Evolutionary conservation across 164 flowering plant species (phyloP).

Genomic region (Vitis labrusca): DNA sequence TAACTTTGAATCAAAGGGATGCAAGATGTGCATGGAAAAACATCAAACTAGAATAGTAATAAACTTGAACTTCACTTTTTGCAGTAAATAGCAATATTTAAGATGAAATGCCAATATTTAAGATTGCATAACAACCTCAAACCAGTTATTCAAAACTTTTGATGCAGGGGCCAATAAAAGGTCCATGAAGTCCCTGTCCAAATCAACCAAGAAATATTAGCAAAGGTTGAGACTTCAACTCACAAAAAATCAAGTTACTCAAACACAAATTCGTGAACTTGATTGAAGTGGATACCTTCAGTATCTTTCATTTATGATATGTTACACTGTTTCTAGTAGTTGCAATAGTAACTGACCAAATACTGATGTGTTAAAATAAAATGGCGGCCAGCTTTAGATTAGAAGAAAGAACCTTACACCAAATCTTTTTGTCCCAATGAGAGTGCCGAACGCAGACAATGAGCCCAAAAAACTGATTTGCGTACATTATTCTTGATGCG

Average conservation of each 20-base stretch:
- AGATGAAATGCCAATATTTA: background rate
- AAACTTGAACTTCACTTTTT: background rate
- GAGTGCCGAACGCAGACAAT: slow-evolving; percentile 48
- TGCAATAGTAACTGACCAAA: background rate
- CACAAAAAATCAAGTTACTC: background rate
- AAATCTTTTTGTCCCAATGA: slow-evolving; percentile 74
- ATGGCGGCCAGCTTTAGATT: background rate
- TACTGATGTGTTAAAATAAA: background rate
- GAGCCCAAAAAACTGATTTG: slow-evolving; percentile 77
- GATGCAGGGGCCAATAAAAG: slow-evolving; percentile 95
- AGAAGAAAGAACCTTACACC: slow-evolving; percentile 54
- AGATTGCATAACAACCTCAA: slow-evolving; percentile 64
- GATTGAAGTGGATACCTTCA: too few relatives aligned
- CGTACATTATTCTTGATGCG: slow-evolving; percentile 52
- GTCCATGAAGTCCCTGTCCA: slow-evolving; percentile 86
- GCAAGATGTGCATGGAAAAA: background rate
- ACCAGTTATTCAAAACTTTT: slow-evolving; percentile 94
- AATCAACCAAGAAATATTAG: slow-evolving; percentile 15
- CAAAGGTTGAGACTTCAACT: background rate
- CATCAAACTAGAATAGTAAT: background rate
- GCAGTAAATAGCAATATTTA: background rate
- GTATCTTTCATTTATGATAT: too few relatives aligned
- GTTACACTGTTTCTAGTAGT: background rate
- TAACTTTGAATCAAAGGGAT: background rate
- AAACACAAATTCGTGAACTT: too few relatives aligned